Conservation (phyloP, 148 eudicot species). For the Hydrangea macrophylla region DNA sequence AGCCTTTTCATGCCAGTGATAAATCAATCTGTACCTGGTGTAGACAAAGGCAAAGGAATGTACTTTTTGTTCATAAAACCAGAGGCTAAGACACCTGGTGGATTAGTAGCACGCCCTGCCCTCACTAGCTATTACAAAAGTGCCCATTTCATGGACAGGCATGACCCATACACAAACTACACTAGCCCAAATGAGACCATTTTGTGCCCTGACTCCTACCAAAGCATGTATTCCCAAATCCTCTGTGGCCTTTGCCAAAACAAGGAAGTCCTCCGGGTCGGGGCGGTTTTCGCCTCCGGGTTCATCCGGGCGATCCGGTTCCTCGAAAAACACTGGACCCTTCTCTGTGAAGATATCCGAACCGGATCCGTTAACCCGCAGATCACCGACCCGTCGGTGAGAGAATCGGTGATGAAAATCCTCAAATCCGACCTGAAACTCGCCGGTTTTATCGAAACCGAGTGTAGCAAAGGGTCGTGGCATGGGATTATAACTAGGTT, state of each 20-base stretch:
- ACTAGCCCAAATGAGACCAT: slow-evolving; percentile 76
- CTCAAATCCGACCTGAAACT: slow-evolving; percentile 56
- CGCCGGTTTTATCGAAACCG: slow-evolving; percentile 54
- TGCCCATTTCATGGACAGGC: slow-evolving; percentile 49
- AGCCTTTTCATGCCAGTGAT: slow-evolving; percentile 79
- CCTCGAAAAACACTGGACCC: slow-evolving; percentile 61
- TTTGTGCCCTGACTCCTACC: slow-evolving; percentile 71
- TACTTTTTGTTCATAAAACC: slow-evolving; percentile 71
- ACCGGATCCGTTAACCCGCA: slow-evolving; percentile 39
- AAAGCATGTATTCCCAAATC: slow-evolving; percentile 82
- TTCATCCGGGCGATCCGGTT: slow-evolving; percentile 78
- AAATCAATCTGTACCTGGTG: slow-evolving; percentile 63
- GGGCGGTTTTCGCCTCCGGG: slow-evolving; percentile 86
- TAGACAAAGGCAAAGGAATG: slow-evolving; percentile 83
- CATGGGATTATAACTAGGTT: slow-evolving; percentile 64
- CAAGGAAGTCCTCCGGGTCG: slow-evolving; percentile 69
- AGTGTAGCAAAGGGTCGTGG: slow-evolving; percentile 53
- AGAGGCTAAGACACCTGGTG: slow-evolving; percentile 70
- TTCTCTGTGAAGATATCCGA: slow-evolving; percentile 44
- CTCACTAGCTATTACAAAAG: slow-evolving; percentile 75
- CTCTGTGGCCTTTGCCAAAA: slow-evolving; percentile 61
- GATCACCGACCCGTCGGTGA: slow-evolving; percentile 52
- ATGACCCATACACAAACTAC: slow-evolving; percentile 76
- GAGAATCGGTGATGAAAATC: slow-evolving; percentile 41
- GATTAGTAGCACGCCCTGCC: slow-evolving; percentile 70